Evolutionary conservation across 805 yeast species (phyloP).

Genomic region (Blastobotrys terrestris): DNA sequence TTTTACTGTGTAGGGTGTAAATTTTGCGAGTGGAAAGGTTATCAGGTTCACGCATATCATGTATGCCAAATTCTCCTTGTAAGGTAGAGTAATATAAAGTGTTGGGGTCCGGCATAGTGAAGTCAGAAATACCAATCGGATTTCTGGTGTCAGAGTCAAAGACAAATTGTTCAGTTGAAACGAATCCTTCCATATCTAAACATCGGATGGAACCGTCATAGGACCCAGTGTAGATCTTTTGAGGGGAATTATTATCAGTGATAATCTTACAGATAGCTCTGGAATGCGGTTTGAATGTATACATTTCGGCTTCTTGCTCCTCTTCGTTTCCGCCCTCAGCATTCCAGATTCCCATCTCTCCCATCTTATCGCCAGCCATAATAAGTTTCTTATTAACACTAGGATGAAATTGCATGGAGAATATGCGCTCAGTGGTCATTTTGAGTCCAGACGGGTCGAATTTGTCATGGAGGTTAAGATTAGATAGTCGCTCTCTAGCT

Average conservation of each 20-base stretch:
- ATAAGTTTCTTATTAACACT: constrained; percentile 52
- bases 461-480: constrained; percentile 45
- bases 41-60: constrained; percentile 55
- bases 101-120: constrained; percentile 51
- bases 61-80: constrained; percentile 69
- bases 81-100: constrained; percentile 69
- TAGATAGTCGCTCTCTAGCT: constrained; percentile 49
- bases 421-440: constrained; percentile 60
- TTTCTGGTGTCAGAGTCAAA: constrained; percentile 40
- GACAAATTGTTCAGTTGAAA: constrained; percentile 56
- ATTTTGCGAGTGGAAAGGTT: constrained; percentile 32
- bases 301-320: constrained; percentile 39
- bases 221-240: constrained; percentile 60
- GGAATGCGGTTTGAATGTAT: constrained; percentile 69
- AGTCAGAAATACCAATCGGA: constrained; percentile 68
- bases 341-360: constrained; percentile 85
- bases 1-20: constrained; percentile 75
- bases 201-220: constrained; percentile 84
- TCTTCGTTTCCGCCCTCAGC: constrained; percentile 37
- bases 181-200: constrained; percentile 57
- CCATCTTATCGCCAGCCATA: constrained; percentile 85
- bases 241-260: constrained; percentile 43
- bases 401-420: constrained; percentile 75
- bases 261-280: constrained; percentile 62
- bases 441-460: constrained; percentile 67